Evolutionary conservation across 345 rosid genomes (phyloP).

Genomic region (Lepidium didymum): DNA sequence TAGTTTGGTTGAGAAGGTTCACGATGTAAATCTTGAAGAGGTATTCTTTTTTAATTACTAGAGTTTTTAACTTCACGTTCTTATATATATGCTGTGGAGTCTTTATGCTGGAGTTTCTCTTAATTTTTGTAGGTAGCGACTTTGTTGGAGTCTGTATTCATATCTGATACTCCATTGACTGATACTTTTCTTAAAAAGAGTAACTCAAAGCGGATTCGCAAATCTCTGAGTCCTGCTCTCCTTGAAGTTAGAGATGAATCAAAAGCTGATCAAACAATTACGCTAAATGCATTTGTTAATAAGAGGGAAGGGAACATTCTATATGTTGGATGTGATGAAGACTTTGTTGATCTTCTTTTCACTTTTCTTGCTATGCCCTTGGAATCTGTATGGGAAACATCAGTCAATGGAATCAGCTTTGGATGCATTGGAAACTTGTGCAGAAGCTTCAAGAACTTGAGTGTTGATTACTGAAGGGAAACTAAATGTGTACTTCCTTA

Average conservation of each 20-base stretch:
- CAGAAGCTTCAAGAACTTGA: neutral
- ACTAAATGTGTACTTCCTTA: neutral
- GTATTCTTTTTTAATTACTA: neutral
- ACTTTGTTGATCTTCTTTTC: too few species aligned
- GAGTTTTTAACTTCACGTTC: neutral
- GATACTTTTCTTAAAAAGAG: neutral
- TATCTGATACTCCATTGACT: neutral
- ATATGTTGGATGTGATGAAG: too few species aligned
- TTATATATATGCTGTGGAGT: neutral
- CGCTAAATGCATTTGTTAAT: too few species aligned
- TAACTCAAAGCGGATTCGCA: neutral
- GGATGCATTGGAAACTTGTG: too few species aligned
- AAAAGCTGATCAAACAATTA: too few species aligned
- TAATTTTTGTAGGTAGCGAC: neutral
- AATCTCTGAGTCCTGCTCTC: neutral
- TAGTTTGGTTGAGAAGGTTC: neutral
- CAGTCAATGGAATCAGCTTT: too few species aligned
- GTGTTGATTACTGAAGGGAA: neutral
- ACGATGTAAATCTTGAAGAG: neutral
- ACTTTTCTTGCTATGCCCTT: too few species aligned
- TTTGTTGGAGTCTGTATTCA: neutral
- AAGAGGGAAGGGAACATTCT: too few species aligned
- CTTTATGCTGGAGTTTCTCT: neutral
- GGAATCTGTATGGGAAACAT: too few species aligned
- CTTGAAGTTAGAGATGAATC: too few species aligned